Conservation (phyloP, 345 rosid species). For the Lepidium africanum region DNA sequence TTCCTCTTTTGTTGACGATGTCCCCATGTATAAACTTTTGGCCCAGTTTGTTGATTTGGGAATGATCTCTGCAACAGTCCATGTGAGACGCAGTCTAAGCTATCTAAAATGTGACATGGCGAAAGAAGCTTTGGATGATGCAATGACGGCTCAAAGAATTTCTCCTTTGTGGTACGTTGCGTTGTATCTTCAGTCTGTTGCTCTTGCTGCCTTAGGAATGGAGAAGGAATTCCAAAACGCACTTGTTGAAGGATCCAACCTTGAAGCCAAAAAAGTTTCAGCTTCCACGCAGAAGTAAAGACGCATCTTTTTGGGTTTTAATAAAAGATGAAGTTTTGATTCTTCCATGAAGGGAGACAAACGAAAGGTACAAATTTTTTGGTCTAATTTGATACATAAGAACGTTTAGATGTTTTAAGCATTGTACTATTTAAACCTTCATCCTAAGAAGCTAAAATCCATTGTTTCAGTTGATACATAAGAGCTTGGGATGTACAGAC, state of each 20-base stretch:
- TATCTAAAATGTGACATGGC: constrained; percentile 60
- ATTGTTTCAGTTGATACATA: constrained; percentile 9
- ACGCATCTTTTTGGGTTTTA: not conserved
- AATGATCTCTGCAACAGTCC: constrained; percentile 68
- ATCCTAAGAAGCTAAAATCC: not conserved
- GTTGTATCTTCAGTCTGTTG: constrained; percentile 64
- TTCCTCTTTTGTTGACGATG: constrained; percentile 1
- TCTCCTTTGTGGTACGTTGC: constrained; percentile 79
- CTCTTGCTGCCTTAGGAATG: constrained; percentile 54
- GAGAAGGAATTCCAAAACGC: constrained; percentile 67
- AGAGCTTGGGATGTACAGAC: not conserved
- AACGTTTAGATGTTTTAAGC: not conserved
- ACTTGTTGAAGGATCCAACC: constrained; percentile 58
- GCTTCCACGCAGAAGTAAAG: constrained; percentile 5
- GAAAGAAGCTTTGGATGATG: constrained; percentile 67
- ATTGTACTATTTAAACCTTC: not conserved
- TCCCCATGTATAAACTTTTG: not conserved
- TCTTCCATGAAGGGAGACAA: not conserved
- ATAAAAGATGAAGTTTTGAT: not conserved
- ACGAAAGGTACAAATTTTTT: not conserved
- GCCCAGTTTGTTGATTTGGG: constrained; percentile 67
- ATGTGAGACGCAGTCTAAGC: constrained; percentile 67
- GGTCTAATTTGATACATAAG: not conserved
- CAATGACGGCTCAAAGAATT: constrained; percentile 60
- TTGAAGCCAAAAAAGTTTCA: constrained; percentile 41